Conservation (phyloP, 2,329 filamentous ascomycete genomes). For the Fusarium stilboides region DNA sequence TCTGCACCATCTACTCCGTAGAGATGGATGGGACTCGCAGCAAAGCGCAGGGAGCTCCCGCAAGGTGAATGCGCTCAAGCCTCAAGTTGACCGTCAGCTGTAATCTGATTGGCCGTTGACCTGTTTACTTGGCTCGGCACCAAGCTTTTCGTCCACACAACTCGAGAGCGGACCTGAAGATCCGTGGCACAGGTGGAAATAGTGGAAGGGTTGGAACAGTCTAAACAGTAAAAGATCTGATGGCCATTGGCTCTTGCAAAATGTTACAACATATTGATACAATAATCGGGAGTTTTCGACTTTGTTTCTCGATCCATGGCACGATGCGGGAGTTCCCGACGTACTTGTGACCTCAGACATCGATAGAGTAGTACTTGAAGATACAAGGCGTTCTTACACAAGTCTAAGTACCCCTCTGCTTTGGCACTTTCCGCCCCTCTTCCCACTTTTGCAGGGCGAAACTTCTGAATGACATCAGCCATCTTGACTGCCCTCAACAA, state of each 20-base stretch:
- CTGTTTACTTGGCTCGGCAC: constrained; percentile 8
- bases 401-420: constrained; percentile 28
- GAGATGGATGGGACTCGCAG: constrained; percentile 17
- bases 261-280: constrained; percentile 6
- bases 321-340: constrained; percentile 29
- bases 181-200: constrained; percentile 31
- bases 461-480: constrained; percentile 50
- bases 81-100: constrained; percentile 1
- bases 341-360: constrained; percentile 13
- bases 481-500: constrained; percentile 40
- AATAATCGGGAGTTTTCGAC: constrained; percentile 18
- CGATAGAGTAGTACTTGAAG: constrained; percentile 27
- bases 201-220: constrained; percentile 3
- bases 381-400: neutral
- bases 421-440: constrained; percentile 12
- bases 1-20: neutral
- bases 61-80: constrained; percentile 6
- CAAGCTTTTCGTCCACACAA: constrained; percentile 36
- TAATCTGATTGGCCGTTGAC: constrained; percentile 26
- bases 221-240: constrained; percentile 5
- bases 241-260: constrained; percentile 10
- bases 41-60: neutral
- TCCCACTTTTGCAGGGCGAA: constrained; percentile 39
- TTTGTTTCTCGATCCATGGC: constrained; percentile 15
- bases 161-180: constrained; percentile 35